A percentile compares a stretch with the other conserved stretches of the same genome.
Conservation (phyloP, 805 yeast genomes). For the Candida nemodendra region DNA sequence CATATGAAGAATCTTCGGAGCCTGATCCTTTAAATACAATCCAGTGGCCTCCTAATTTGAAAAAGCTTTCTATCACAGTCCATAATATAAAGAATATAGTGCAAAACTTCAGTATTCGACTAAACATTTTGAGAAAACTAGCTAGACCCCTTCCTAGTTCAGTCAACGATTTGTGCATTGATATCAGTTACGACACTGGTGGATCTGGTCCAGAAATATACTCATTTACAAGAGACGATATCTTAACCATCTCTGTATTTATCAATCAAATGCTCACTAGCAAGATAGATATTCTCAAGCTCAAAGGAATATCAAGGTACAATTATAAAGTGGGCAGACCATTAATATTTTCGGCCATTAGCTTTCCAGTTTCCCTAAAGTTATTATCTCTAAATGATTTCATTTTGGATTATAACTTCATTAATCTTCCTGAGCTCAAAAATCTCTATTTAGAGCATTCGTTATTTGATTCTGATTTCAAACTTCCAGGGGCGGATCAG, state of each 20-base stretch:
- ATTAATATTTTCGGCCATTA: conserved; percentile 28
- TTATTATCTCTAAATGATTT: conserved; percentile 30
- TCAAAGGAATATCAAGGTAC: conserved; percentile 32
- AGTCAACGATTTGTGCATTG: conserved; percentile 29
- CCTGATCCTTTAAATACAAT: conserved; percentile 14
- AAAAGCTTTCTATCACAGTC: conserved; percentile 29
- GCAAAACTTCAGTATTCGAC: conserved; percentile 29
- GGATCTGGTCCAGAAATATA: conserved; percentile 31
- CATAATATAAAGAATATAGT: conserved; percentile 29
- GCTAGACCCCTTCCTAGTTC: conserved; percentile 30
- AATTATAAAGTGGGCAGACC: conserved; percentile 32
- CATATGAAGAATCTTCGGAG: conserved; percentile 11
- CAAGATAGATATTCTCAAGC: conserved; percentile 27
- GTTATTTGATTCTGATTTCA: conserved; percentile 31
- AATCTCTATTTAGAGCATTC: conserved; percentile 31
- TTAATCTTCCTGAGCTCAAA: conserved; percentile 24
- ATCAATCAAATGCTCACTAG: conserved; percentile 28
- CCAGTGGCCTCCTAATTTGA: conserved; percentile 29
- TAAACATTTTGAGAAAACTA: conserved; percentile 27
- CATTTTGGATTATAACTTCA: conserved; percentile 28
- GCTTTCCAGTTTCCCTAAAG: conserved; percentile 27
- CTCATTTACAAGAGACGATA: conserved; percentile 29
- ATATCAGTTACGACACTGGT: conserved; percentile 33
- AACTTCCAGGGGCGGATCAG: conserved; percentile 28
- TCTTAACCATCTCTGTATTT: conserved; percentile 25